A percentile compares a stretch with the other conserved stretches of the same genome.
Conservation (phyloP, 495 filamentous ascomycete species). For the Chaetomium cochliodes region DNA sequence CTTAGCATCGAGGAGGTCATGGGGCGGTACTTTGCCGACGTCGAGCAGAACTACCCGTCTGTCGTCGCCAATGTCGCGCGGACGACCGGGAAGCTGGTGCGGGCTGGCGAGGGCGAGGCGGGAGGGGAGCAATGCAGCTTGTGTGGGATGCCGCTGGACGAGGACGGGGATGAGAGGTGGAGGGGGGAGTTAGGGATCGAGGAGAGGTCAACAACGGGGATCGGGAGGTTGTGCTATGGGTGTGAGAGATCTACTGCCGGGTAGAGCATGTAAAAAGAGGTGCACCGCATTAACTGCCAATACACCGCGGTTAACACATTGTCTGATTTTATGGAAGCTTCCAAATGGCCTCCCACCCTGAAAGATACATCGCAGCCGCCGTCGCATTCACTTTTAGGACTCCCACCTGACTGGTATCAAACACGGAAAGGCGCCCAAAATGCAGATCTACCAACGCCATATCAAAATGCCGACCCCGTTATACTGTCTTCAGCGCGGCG, state of each 20-base stretch:
- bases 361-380: background rate
- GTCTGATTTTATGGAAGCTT: background rate
- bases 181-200: slow-evolving; percentile 47
- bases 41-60: slow-evolving; percentile 83
- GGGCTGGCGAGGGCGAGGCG: slow-evolving; percentile 19
- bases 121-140: slow-evolving; percentile 41
- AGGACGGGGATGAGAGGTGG: slow-evolving; percentile 49
- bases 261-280: slow-evolving; percentile 16
- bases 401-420: slow-evolving; percentile 19
- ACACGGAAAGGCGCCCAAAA: slow-evolving; percentile 6
- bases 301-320: background rate
- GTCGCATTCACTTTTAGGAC: slow-evolving; percentile 1
- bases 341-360: too few relatives aligned
- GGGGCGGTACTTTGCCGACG: slow-evolving; percentile 79
- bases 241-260: slow-evolving; percentile 51
- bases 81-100: slow-evolving; percentile 73
- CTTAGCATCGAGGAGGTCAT: slow-evolving; percentile 90
- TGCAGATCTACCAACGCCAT: slow-evolving; percentile 19
- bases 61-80: slow-evolving; percentile 93
- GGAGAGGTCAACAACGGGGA: slow-evolving; percentile 18
- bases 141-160: slow-evolving; percentile 52
- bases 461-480: background rate
- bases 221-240: slow-evolving; percentile 49
- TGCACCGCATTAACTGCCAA: background rate
- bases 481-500: slow-evolving; percentile 34